Percentiles rank a stretch among this genome's conserved stretches.
These are phyloP conservation scores for Podospora comata DNA, from an alignment of 495 filamentous ascomycete genomes.

Conservation along the genomic window DNA sequence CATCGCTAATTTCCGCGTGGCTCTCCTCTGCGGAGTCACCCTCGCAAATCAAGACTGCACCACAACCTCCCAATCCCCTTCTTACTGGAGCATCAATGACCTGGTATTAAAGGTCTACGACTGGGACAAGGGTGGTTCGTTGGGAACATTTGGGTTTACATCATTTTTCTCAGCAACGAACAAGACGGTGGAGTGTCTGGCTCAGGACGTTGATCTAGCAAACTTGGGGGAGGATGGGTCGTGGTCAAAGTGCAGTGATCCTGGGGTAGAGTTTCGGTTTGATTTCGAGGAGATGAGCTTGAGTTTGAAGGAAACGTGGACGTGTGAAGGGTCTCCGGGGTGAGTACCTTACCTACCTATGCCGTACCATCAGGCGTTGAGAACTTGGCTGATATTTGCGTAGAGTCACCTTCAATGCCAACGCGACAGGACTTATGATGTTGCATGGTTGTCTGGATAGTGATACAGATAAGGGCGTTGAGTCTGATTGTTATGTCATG, in stretches of 20 bases:
- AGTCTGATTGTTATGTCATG: slow-evolving; percentile 29
- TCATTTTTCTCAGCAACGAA: slow-evolving; percentile 28
- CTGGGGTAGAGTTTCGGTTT: slow-evolving; percentile 29
- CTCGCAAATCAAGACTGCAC: neutral
- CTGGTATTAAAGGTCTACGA: slow-evolving; percentile 27
- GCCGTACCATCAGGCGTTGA: neutral
- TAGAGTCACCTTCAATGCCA: slow-evolving; percentile 24
- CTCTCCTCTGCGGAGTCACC: neutral
- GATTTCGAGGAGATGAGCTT: slow-evolving; percentile 23
- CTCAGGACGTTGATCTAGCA: slow-evolving; percentile 26
- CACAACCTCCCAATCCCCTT: slow-evolving; percentile 7
- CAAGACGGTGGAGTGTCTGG: slow-evolving; percentile 24
- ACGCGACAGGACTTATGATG: slow-evolving; percentile 25
- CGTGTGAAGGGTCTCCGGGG: slow-evolving; percentile 24
- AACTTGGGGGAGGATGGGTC: slow-evolving; percentile 16
- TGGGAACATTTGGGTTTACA: slow-evolving; percentile 28
- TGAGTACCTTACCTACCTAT: slow-evolving; percentile 11
- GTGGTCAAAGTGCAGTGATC: slow-evolving; percentile 24
- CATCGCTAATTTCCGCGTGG: neutral
- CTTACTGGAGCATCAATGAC: slow-evolving; percentile 29
- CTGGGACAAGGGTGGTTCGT: slow-evolving; percentile 28
- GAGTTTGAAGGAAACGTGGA: slow-evolving; percentile 27
- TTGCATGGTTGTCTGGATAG: slow-evolving; percentile 26
- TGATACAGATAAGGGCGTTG: slow-evolving; percentile 23
- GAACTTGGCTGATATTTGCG: slow-evolving; percentile 12